Evolutionary conservation across 768 basidiomycete genomes (phyloP), one percentile per base, ranked within the genome.

Genomic region (Neoboletus magnificus): DNA sequence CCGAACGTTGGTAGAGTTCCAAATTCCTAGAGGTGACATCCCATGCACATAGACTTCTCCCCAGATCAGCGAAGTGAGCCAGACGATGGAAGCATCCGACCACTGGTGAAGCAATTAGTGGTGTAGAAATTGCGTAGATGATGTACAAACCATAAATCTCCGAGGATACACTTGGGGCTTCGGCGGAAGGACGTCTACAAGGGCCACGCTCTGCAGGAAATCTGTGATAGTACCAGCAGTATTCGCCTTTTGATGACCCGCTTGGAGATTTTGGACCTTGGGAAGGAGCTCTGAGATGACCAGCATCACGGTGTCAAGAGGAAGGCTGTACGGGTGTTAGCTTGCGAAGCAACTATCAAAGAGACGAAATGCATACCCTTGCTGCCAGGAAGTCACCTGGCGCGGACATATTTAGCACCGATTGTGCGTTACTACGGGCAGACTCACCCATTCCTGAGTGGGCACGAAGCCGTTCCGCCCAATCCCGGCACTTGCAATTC

Each of bases 21-120:
- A 98, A 41, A 95, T 84, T 13, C 90, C 91, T 23, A 93, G 76
- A 1, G 89, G 89, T 2, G 86, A 83, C 84, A 95, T 89, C 6
- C 87, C 89, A 45, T 89, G 86, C 22, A 97, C 89, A 67, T 95
- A 99, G 20, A 96, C 82, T 67, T 95, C 92, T 39, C 97, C 95
- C 94, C 96, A 99, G 22, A 95, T 86, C 50, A 98, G 74, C 1
- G 91, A 93, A 5, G 93, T 91, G 36, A 96, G 78, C 96, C 97
- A 98, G 18, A 94, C 81, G 56, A 89, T 78, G 3, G 93, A 94
- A 2, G 91, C 87, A 61, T 94, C 90, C 13, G 93, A 90, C 94
- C 94, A 97, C 91, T 95, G 54, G 10, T 44, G 12, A 9, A 45
- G 40, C 51, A 50, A 40, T 55, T 27, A 52, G 51, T 46, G 33